Evolutionary conservation across 129 eudicot species (phyloP).

Genomic region (Artemisia argyi): DNA sequence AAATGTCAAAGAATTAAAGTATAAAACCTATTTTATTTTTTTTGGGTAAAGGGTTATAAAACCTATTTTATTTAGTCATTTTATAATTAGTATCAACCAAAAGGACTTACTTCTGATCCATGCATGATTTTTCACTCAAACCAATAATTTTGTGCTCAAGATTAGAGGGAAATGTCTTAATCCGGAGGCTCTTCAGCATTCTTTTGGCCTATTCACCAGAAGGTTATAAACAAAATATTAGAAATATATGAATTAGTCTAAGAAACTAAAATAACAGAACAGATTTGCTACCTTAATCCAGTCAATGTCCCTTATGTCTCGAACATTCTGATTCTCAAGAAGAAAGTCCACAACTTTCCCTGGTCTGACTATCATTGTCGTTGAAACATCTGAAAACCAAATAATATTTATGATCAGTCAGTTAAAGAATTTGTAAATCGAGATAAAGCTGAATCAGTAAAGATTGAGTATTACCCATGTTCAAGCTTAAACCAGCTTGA

Average conservation of each 20-base stretch:
- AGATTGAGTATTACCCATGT: slow-evolving; percentile 50
- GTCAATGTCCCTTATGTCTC: slow-evolving; percentile 50
- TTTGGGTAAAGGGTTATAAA: too few species aligned
- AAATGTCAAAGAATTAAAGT: background rate
- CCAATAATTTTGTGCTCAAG: slow-evolving; percentile 68
- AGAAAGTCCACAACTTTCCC: slow-evolving; percentile 76
- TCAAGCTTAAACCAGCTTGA: slow-evolving; percentile 73
- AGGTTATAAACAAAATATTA: background rate
- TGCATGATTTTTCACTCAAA: slow-evolving; percentile 61
- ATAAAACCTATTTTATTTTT: background rate
- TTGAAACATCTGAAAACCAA: slow-evolving; percentile 51
- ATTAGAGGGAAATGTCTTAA: slow-evolving; percentile 50
- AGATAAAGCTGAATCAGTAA: background rate
- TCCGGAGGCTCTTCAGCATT: slow-evolving; percentile 59
- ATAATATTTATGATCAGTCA: background rate
- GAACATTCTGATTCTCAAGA: slow-evolving; percentile 61
- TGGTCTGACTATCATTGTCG: slow-evolving; percentile 71
- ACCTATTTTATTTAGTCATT: too few species aligned
- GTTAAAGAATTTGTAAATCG: background rate
- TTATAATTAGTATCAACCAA: background rate
- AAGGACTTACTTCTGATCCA: slow-evolving; percentile 49
- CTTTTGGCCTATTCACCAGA: slow-evolving; percentile 55
- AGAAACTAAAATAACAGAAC: background rate
- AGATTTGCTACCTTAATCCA: slow-evolving; percentile 56
- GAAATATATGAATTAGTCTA: background rate